Percentiles rank a stretch among this genome's conserved stretches.
Evolutionary conservation across 495 filamentous ascomycete genomes (phyloP).

Genomic region (Penicillium odoratum): DNA sequence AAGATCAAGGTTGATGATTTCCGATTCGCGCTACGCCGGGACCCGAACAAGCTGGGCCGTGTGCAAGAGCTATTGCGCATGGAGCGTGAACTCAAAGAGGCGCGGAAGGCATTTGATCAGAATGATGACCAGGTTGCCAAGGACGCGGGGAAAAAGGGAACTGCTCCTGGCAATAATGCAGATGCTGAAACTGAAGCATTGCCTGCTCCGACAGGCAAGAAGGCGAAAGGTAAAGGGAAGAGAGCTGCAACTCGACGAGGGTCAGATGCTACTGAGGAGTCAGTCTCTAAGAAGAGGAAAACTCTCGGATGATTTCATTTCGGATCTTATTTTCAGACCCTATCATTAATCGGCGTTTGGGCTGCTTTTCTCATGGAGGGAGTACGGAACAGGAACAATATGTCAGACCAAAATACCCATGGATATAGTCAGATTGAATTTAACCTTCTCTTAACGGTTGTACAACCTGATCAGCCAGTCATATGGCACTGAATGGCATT

Average conservation of each 20-base stretch:
- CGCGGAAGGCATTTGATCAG: conserved; percentile 67
- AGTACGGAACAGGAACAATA: background rate
- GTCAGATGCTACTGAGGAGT: conserved; percentile 48
- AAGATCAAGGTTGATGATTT: conserved; percentile 99
- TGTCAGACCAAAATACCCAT: conserved; percentile 5
- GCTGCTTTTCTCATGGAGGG: background rate
- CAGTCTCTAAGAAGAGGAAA: conserved; percentile 45
- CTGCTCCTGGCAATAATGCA: conserved; percentile 4
- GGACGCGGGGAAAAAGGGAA: conserved; percentile 42
- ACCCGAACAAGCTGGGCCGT: conserved; percentile 82
- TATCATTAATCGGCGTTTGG: background rate
- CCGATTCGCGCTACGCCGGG: conserved; percentile 84
- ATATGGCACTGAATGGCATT: no score
- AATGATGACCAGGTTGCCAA: conserved; percentile 51
- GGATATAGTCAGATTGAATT: conserved; percentile 1
- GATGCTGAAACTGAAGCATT: conserved; percentile 20
- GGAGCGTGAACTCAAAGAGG: conserved; percentile 74
- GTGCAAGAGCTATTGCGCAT: conserved; percentile 83
- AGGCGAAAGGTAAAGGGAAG: conserved; percentile 46
- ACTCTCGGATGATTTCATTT: conserved; percentile 11
- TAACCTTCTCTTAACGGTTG: background rate
- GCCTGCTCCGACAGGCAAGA: conserved; percentile 31
- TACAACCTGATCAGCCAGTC: no score
- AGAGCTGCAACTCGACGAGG: conserved; percentile 30
- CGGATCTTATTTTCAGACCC: background rate